phyloP scores from a whole-genome alignment of 2,329 filamentous ascomycete species.

The Penicillium janthinellum region DNA sequence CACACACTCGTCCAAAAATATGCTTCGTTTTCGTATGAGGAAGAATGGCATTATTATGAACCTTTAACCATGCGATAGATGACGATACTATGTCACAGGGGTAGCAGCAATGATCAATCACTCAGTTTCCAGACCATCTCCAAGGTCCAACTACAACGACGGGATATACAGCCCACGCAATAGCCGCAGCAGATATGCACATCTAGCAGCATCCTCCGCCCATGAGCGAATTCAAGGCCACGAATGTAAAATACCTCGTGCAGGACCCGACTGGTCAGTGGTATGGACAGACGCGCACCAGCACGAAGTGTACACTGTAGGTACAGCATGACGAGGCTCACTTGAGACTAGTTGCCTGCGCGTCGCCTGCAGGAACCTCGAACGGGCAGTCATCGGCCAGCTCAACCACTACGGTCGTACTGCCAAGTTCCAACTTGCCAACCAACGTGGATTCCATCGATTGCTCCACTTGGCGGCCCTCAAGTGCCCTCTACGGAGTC shows the following conservation, averaged over 20 bases:
- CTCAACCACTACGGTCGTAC: not conserved
- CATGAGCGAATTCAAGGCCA: conserved; percentile 1
- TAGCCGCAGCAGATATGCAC: not conserved
- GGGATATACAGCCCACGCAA: not conserved
- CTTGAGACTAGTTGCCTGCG: conserved; percentile 12
- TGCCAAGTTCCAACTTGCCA: not conserved
- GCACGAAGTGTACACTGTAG: not conserved
- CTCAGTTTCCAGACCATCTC: not conserved
- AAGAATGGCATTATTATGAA: no score
- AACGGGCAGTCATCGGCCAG: conserved; percentile 22
- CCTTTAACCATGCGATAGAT: no score
- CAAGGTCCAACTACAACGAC: not conserved
- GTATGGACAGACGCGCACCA: no score
- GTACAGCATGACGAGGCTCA: not conserved
- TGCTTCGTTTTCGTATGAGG: no score
- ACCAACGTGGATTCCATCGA: not conserved
- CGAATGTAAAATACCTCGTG: not conserved
- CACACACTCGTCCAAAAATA: no score
- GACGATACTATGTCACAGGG: not conserved
- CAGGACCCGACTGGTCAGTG: not conserved
- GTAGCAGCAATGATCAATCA: not conserved
- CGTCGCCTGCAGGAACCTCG: conserved; percentile 25
- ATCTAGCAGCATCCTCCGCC: no score
- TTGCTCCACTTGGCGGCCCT: not conserved
- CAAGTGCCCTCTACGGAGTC: not conserved